Conservation (phyloP, 495 filamentous ascomycete genomes). For the Cetradonia linearis region DNA sequence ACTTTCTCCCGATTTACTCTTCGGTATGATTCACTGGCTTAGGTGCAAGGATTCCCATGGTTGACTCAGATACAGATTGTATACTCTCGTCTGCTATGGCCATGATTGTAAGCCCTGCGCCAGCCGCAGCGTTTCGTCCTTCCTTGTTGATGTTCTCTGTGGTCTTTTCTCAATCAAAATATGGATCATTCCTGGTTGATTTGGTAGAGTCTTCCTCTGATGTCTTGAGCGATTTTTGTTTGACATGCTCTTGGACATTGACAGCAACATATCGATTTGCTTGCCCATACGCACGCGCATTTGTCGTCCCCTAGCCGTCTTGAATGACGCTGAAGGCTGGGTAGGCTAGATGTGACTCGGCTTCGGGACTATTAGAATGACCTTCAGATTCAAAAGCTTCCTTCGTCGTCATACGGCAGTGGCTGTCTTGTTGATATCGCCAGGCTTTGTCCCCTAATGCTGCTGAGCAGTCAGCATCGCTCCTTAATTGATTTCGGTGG, state of each 20-base stretch:
- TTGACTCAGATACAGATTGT: too few relatives aligned
- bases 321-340: not conserved
- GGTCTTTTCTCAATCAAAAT: too few relatives aligned
- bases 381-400: not conserved
- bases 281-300: not conserved
- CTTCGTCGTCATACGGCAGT: not conserved
- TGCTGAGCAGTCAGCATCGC: not conserved
- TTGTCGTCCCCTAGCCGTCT: not conserved
- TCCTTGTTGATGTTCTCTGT: too few relatives aligned
- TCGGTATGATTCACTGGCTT: not conserved
- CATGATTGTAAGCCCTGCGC: too few relatives aligned
- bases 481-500: not conserved
- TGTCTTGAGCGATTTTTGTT: not conserved
- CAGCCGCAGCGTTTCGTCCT: too few relatives aligned
- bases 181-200: not conserved
- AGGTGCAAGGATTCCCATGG: too few relatives aligned
- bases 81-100: too few relatives aligned
- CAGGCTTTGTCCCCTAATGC: not conserved
- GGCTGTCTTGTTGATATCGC: not conserved
- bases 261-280: not conserved
- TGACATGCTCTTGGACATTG: not conserved
- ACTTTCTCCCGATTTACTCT: not conserved
- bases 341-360: not conserved
- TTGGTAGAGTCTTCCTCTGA: accelerated
- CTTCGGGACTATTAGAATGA: not conserved